Base-by-base conservation (phyloP, 1,139 yeast species). In the Debaryomycetaceae sp. region DNA sequence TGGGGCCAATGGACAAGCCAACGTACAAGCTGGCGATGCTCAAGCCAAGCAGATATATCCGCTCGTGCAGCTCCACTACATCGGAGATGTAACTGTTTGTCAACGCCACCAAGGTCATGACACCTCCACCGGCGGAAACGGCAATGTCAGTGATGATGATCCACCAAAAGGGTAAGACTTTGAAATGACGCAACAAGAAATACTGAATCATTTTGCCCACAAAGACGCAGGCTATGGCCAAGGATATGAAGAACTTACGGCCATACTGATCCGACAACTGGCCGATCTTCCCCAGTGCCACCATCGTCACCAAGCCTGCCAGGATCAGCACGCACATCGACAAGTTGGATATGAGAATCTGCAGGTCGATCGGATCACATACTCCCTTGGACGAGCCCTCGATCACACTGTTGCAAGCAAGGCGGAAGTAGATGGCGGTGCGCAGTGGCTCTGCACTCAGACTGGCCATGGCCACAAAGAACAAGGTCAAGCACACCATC, bases 1-100 rank as follows among this genome's bases (percentile, higher is more conserved):
- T 36, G 0, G 94, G 93, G 1, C 91, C 91, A 11, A 71, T 17
- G 1, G 82, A 78, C 39, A 78, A 49, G 0, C 89, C 89, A 4
- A 68, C 59, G 44, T 71, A 80, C 36, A 81, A 46, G 16, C 73
- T 56, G 1, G 88, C 85, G 34, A 70, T 63, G 18, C 72, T 55
- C 22, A 71, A 51, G 0, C 88, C 85, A 39, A 83, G 58, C 2
- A 69, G 58, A 31, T 71, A 68, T 12, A 75, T 71, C 36, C 91
- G 56, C 31, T 68, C 59, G 20, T 58, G 60, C 1, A 80, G 68
- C 11, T 72, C 76, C 10, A 74, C 76, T 28, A 79, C 72, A 52
- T 83, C 93, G 4, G 83, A 63, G 18, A 81, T 63, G 45, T 81
- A 83, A 29, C 84, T 69, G 41, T 72, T 72, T 11, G 70, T 56